A percentile compares a stretch with the other conserved stretches of the same genome.
phyloP scores from a whole-genome alignment of 2,329 filamentous ascomycete genomes.

The Talaromyces sp. region DNA sequence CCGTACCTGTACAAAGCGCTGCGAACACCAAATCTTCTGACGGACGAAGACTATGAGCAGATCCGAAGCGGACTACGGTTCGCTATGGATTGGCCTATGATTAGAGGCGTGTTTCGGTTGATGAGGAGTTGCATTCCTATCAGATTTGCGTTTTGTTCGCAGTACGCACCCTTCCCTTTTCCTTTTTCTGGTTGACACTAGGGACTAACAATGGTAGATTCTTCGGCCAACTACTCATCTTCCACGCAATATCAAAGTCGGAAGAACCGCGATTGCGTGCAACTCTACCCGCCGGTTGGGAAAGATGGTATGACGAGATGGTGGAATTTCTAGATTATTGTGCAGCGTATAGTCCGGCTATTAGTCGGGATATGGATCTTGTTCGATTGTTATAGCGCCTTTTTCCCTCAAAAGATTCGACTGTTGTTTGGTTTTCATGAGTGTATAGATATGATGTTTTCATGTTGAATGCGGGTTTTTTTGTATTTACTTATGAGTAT shows the following conservation, averaged over 20 bases:
- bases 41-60: slow-evolving; percentile 42
- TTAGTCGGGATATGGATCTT: slow-evolving; percentile 42
- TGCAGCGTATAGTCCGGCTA: slow-evolving; percentile 39
- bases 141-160: slow-evolving; percentile 43
- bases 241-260: slow-evolving; percentile 43
- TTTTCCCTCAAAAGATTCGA: neutral
- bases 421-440: neutral
- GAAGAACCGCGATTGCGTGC: slow-evolving; percentile 35
- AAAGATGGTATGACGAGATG: slow-evolving; percentile 45
- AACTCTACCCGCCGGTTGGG: slow-evolving; percentile 40
- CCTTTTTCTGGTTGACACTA: neutral
- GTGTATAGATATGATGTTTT: neutral
- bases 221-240: slow-evolving; percentile 45
- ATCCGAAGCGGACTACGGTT: slow-evolving; percentile 40
- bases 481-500: neutral
- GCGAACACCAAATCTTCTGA: slow-evolving; percentile 37
- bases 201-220: slow-evolving; percentile 29
- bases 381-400: slow-evolving; percentile 28
- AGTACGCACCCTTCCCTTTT: slow-evolving; percentile 27
- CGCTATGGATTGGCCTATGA: slow-evolving; percentile 45
- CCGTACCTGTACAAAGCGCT: slow-evolving; percentile 46
- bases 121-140: slow-evolving; percentile 47
- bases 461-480: neutral
- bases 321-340: slow-evolving; percentile 41
- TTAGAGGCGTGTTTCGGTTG: slow-evolving; percentile 38